phyloP scores from a whole-genome alignment of 2,329 filamentous ascomycete species.

The Colletotrichum gloeosporioides region DNA sequence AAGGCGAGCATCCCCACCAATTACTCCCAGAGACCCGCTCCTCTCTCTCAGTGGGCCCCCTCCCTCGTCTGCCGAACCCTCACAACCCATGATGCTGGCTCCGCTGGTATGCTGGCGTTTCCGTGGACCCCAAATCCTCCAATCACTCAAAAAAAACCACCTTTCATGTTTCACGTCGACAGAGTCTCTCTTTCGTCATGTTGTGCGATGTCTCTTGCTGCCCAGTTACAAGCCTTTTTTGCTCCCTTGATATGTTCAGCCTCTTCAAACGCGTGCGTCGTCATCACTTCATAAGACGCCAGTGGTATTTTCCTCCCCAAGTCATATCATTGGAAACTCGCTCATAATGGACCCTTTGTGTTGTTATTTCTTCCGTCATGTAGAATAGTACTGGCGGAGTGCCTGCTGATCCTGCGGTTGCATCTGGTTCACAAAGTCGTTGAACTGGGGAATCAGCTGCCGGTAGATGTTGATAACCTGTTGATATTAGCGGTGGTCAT shows the following conservation, averaged over 20 bases:
- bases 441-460: slow-evolving; percentile 64
- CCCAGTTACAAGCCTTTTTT: slow-evolving; percentile 17
- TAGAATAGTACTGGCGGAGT: slow-evolving; percentile 52
- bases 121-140: background rate
- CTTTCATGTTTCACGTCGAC: slow-evolving; percentile 1
- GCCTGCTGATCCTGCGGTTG: slow-evolving; percentile 54
- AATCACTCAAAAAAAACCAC: slow-evolving; percentile 2
- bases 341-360: slow-evolving; percentile 2
- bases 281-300: slow-evolving; percentile 20
- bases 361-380: slow-evolving; percentile 6
- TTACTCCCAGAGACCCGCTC: background rate
- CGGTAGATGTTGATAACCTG: slow-evolving; percentile 62
- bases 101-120: background rate
- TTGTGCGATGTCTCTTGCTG: background rate
- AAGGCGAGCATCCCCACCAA: background rate
- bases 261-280: slow-evolving; percentile 2
- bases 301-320: slow-evolving; percentile 21
- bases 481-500: slow-evolving; percentile 8
- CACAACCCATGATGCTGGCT: slow-evolving; percentile 12
- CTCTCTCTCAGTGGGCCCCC: background rate
- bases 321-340: slow-evolving; percentile 15
- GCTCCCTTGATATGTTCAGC: slow-evolving; percentile 18
- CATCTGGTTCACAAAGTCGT: slow-evolving; percentile 58
- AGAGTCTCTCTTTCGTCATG: slow-evolving; percentile 11
- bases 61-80: background rate